Base-by-base conservation (phyloP, 352 stramenopile species). In the Phytophthora fragariaefolia region DNA sequence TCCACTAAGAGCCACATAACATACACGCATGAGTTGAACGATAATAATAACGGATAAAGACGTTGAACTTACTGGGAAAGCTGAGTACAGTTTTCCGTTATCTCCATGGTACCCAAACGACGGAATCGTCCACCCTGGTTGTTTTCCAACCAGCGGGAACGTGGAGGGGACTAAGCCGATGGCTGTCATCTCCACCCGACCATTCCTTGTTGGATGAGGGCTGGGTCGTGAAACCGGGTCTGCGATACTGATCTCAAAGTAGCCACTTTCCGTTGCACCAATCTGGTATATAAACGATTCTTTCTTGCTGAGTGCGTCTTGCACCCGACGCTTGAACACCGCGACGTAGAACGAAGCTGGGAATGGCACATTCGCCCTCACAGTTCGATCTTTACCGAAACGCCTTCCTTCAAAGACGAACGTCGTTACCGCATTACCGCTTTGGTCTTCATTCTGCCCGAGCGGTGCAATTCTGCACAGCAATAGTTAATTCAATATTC, bases 101-200 rank as follows among this genome's bases (percentile, higher is more conserved):
- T 95, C 87, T 36, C 87, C 83, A 50, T 95, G 87, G 60, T 93
- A 95, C 5, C 87, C 87, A 43, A 80, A 85, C n/a, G 87, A 95
- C 18, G 79, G 22, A 5, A 50, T 36, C 9, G 77, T 79, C 87
- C 87, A 95, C 3, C 87, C 87, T 2, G 87, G 87, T 50, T 93
- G 85, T 26, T 85, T 82, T 9, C 73, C 79, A 1, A 93, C 61
- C 32, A 95, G 66, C 12, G 63, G 67, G 49, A 95, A 95, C 10
- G 36, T 64, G 4, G 57, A 71, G 13, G 69, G 71, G 10, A 78
- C 79, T 40, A 95, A 45, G 0, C 87, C 87, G 23, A 95, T 89
- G 0, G 83, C 73, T 6, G 79, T 82, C 74, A 91, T 90, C 56
- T 78, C 62, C 38, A 72, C 55, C 23, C 70, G 53, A 7, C 66